Conservation (phyloP, 2,329 filamentous ascomycete genomes). For the Ophiostoma australiae region DNA sequence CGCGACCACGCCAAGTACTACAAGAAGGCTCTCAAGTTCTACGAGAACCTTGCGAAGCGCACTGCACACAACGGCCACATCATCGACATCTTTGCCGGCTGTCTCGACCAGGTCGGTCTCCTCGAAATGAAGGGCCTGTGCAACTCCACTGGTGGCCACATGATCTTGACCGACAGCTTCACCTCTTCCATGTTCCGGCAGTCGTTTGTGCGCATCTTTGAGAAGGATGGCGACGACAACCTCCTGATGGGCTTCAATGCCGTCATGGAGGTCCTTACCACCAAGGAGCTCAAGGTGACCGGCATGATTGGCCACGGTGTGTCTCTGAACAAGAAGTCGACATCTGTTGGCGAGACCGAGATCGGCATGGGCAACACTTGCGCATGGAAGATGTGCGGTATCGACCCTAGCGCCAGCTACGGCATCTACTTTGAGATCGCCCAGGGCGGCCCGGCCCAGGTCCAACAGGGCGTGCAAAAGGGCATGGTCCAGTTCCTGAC, state of each 20-base stretch:
- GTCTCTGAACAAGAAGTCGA: conserved; percentile 96
- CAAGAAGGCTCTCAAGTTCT: conserved; percentile 99
- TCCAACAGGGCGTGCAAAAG: conserved; percentile 74
- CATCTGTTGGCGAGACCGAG: conserved; percentile 93
- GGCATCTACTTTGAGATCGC: conserved; percentile 98
- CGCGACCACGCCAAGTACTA: conserved; percentile 99
- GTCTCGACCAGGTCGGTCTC: conserved; percentile 92
- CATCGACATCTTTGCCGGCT: conserved; percentile 96
- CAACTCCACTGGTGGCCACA: conserved; percentile 94
- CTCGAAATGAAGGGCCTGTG: conserved; percentile 97
- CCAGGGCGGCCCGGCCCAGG: conserved; percentile 81
- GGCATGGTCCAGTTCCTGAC: conserved; percentile 98
- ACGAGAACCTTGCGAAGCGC: conserved; percentile 88
- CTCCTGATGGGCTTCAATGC: conserved; percentile 98
- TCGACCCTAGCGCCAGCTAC: conserved; percentile 89
- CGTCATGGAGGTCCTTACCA: conserved; percentile 89
- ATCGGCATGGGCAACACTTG: conserved; percentile 98
- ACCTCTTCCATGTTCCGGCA: conserved; percentile 99
- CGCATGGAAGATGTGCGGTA: conserved; percentile 99
- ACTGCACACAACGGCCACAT: conserved; percentile 95
- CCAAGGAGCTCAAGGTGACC: conserved; percentile 96
- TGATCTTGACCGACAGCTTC: conserved; percentile 97
- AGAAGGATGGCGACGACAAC: conserved; percentile 93
- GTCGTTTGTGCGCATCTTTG: conserved; percentile 93
- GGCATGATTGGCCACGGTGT: conserved; percentile 95